Conservation (phyloP, 805 yeast genomes). For the Saturnispora ahearnii region DNA sequence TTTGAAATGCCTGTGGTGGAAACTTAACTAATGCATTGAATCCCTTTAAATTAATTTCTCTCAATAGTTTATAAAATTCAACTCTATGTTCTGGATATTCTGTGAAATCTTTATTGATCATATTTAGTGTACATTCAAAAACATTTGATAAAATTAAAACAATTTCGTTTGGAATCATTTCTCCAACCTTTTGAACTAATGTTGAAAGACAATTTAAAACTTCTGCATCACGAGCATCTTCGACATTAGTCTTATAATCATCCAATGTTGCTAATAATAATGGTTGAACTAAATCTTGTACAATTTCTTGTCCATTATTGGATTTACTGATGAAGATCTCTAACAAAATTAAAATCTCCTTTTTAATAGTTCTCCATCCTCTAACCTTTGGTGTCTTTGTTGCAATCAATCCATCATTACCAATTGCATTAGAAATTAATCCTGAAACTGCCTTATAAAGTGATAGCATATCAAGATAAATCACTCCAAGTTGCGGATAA, state of each 20-base stretch:
- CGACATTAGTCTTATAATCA: constrained; percentile 81
- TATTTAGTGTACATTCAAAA: constrained; percentile 86
- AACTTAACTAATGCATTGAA: constrained; percentile 80
- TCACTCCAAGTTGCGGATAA: constrained; percentile 75
- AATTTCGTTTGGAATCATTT: constrained; percentile 80
- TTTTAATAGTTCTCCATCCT: constrained; percentile 91
- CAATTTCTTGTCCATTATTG: constrained; percentile 76
- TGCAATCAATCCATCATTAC: constrained; percentile 74
- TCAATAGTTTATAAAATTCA: constrained; percentile 83
- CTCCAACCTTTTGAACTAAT: constrained; percentile 79
- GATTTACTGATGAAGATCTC: constrained; percentile 87
- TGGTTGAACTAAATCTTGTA: constrained; percentile 72
- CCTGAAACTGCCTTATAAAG: constrained; percentile 81
- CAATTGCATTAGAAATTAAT: constrained; percentile 75
- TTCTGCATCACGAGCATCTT: constrained; percentile 97
- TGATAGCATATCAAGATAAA: constrained; percentile 83
- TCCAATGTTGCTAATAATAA: constrained; percentile 76
- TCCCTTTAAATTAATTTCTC: constrained; percentile 77
- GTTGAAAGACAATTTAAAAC: constrained; percentile 93
- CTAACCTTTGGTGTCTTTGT: constrained; percentile 93
- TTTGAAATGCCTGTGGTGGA: constrained; percentile 86
- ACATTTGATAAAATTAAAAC: constrained; percentile 81
- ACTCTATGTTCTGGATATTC: constrained; percentile 98
- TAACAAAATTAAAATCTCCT: constrained; percentile 80
- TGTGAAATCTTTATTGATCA: constrained; percentile 92